Evolutionary conservation across 306 rosid genomes (phyloP), one percentile per base, ranked within the genome.

Genomic region (Malus fusca): DNA sequence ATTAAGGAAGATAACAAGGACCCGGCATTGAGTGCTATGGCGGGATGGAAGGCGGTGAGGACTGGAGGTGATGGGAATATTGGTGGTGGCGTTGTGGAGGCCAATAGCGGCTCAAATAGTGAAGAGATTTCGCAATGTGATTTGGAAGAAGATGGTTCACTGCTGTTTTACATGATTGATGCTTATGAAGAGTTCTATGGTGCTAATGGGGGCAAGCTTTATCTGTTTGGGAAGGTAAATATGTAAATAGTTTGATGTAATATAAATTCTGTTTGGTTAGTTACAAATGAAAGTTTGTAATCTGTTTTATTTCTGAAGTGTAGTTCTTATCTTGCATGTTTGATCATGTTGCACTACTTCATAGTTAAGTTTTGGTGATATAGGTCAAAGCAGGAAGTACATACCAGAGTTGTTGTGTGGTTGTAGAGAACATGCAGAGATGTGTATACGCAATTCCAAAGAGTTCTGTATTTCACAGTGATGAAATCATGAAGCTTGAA

Each of bases 221-320:
- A 90, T 87, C 87, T 95, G 66, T 95, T 95, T 81, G 99, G 99
- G 76, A 95, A 95, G 99, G 99, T 95, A 80, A 77, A 75, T 8
- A n/a, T 22, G 21, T 0, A 5, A 8, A 21, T 35, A 44, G n/a
- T 31, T 59, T 73, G 33, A 28, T 64, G 19, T n/a, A 14, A 23
- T 55, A 11, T 6, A 52, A 31, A 4, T 51, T 62, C 28, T 75
- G 3, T 12, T 58, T 15, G 12, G 15, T 60, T 43, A 18, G n/a
- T 13, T 25, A 11, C 0, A 0, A 9, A 73, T 8, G 55, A 59
- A 23, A 10, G 25, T 23, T 17, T 42, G 40, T 58, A 40, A 35
- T 59, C 8, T 25, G 23, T 15, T 73, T 23, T 12, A 17, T 60
- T 72, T 58, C 37, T 58, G 14, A 72, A 56, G 66, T 56, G 21